Conservation (phyloP, 2,329 filamentous ascomycete species). For the Ceratocystis huliohia region DNA sequence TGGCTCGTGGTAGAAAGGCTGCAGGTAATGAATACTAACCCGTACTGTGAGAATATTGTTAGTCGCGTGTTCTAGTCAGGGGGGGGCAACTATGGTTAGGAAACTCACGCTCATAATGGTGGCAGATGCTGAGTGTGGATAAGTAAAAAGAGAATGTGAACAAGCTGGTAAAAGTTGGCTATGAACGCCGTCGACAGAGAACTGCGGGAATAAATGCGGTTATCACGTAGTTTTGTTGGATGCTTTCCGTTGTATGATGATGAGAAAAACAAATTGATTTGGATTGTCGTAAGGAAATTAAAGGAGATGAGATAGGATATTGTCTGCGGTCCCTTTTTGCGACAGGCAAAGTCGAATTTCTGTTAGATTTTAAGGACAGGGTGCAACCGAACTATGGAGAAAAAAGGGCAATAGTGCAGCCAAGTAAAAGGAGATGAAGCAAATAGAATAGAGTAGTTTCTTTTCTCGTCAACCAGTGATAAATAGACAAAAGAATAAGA, state of each 20-base stretch:
- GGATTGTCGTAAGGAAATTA: slow-evolving; percentile 15
- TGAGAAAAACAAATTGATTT: background rate
- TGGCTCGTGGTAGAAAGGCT: background rate
- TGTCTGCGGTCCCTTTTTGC: slow-evolving; percentile 2
- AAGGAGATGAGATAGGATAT: slow-evolving; percentile 16
- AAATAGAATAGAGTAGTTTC: background rate
- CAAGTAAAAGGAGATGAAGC: background rate
- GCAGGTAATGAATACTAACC: slow-evolving; percentile 33
- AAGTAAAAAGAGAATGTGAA: background rate
- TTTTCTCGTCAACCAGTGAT: slow-evolving; percentile 20
- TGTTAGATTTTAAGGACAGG: background rate
- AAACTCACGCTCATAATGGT: slow-evolving; percentile 17
- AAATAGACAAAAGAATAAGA: slow-evolving; percentile 11
- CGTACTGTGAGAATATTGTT: slow-evolving; percentile 34
- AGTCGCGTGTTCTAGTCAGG: background rate
- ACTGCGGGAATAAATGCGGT: background rate
- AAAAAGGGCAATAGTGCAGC: background rate
- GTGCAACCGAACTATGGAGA: background rate
- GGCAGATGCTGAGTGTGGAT: slow-evolving; percentile 7
- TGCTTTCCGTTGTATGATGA: background rate
- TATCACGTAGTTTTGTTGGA: background rate
- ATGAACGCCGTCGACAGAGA: background rate
- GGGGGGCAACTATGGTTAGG: too few relatives aligned
- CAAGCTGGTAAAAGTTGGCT: background rate
- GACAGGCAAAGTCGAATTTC: background rate